A percentile compares a stretch with the other conserved stretches of the same genome.
phyloP scores from a whole-genome alignment of 1,284 basidiomycete genomes.

The Moesziomyces sp. region DNA sequence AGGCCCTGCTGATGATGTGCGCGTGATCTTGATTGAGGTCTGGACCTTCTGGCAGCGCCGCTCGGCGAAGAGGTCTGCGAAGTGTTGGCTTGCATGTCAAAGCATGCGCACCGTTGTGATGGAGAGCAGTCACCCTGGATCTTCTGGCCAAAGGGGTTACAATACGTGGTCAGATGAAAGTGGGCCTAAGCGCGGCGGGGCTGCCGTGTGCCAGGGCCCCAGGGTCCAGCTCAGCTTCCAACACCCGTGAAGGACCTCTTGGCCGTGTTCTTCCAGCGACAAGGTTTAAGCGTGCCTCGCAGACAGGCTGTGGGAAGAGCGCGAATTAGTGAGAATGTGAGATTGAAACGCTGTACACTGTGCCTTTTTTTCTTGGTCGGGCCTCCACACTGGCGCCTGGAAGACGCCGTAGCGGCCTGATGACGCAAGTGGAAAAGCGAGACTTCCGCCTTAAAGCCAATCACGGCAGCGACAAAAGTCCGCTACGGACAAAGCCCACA shows the following conservation, averaged over 20 bases:
- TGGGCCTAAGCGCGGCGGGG: conserved; percentile 5
- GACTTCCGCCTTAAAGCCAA: conserved; percentile 4
- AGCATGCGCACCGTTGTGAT: conserved; percentile 6
- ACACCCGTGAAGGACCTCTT: neutral
- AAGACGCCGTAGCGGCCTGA: conserved; percentile 7
- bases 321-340: too few relatives aligned
- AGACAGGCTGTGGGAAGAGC: too few relatives aligned
- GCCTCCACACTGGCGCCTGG: conserved; percentile 19
- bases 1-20: conserved; percentile 15
- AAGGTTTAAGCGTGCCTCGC: conserved; percentile 1
- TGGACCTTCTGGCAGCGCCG: conserved; percentile 37
- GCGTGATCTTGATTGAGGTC: conserved; percentile 15
- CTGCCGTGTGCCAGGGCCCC: neutral
- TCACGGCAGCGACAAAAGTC: conserved; percentile 1
- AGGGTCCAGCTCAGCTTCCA: conserved; percentile 9
- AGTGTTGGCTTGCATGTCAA: conserved; percentile 28
- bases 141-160: neutral
- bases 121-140: neutral
- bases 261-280: conserved; percentile 11
- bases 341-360: conserved; percentile 1
- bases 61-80: conserved; percentile 37
- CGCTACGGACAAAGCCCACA: neutral
- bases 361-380: neutral
- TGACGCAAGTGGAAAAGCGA: conserved; percentile 30
- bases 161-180: neutral